Base-by-base conservation (phyloP, 176 grass and related monocot species). In the Hordeum marinum region DNA sequence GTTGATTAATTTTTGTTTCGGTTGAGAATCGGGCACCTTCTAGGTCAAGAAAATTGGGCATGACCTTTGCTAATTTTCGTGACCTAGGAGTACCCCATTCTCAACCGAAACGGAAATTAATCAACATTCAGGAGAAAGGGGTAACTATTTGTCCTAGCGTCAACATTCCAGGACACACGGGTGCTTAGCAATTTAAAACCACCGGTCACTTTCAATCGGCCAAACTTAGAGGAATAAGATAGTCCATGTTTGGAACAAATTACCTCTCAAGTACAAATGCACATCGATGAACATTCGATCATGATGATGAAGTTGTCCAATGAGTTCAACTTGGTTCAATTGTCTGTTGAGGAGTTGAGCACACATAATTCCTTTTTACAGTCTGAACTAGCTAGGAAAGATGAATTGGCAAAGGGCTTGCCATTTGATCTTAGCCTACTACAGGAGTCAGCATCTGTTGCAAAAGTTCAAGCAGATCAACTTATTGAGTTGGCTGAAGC, bases 381-480 rank as follows among this genome's bases (percentile, higher is more conserved):
- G 11, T n/a, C 88, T 60, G 96, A 98, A 85, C 72, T 98, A 87
- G 87, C 76, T 14, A 88, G 91, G 78, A 92, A 91, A 87, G 93
- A 95, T 76, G 89, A 95, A 80, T 74, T 98, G 78, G 74, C 80
- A 72, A 93, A 89, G 75, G 96, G 91, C 41, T 77, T 95, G 31
- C 90, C 91, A 54, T 95, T 95, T 92, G 96, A 98, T 94, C 88
- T 98, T 71, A 90, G 89, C 63, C 84, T 98, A 74, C 63, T 98
- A 75, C 93, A 98, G 84, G 96, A 98, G 88, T 92, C 89, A 45
- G 83, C 96, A 81, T 90, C 87, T 80, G 50, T 91, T 78, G 85
- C 89, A 82, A 95, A 95, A 83, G 85, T 94, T 65, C 91, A 94
- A 76, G 83, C 89, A 75, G 80, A 85, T 64, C 75, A 94, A 79